Evolutionary conservation across 495 filamentous ascomycete species (phyloP), one percentile per base, ranked within the genome.

Genomic region (Penicillium parvum): DNA sequence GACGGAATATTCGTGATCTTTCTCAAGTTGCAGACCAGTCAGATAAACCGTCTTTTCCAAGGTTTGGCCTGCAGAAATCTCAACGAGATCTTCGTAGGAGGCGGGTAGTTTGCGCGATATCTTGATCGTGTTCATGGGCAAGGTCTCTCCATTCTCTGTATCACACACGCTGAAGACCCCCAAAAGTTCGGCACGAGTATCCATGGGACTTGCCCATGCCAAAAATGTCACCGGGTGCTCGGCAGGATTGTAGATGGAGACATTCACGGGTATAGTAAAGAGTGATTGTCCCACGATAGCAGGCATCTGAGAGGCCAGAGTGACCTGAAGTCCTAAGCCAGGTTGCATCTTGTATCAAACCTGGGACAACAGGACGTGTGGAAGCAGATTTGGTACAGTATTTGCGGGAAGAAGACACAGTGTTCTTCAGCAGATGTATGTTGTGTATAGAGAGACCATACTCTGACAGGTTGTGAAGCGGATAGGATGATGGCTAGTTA

Each of bases 151-250:
- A 19, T 43, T 50, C 18, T 49, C 59, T 7, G 53, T 57, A 32
- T 70, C 68, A 21, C 55, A 51, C 20, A 76, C 55, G 7, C 65
- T 53, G 34, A 79, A 61, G 10, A 77, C 54, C 19, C 75, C 72
- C 7, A 76, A 55, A 15, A 69, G 49, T 17, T 67, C 56, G 7
- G 74, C 75, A 19, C 61, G 42, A 4, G 63, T 47, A 43, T 79
- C 76, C 7, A 79, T 50, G 5, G 76, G 76, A 4, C 69, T 69
- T 34, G 65, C 56, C 71, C 71, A 79, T 26, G 50, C 58, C 9
- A 79, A 58, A 12, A 80, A 30, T 1, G 74, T 77, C 10, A 77
- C 54, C 19, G 75, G 61, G 7, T 53, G 25, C 0, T 50, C 32
- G 20, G 61, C 55, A 1, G 57, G 53, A 44, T 77, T 80, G 32